phyloP scores from a whole-genome alignment of 441 rosid genomes.

The Corymbia calophylla region DNA sequence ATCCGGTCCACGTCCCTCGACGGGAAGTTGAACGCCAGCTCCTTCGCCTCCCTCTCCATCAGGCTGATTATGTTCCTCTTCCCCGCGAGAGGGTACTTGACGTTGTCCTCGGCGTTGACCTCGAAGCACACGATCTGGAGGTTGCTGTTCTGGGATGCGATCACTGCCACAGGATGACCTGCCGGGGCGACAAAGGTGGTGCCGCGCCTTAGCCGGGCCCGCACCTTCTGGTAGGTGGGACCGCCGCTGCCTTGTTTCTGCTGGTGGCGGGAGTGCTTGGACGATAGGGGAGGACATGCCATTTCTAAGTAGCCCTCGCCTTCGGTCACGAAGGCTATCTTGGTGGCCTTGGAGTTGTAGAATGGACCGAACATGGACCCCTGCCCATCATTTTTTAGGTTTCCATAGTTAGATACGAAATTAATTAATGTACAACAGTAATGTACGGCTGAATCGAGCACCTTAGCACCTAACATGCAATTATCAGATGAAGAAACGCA shows the following conservation, averaged over 20 bases:
- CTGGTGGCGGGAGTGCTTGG: neutral
- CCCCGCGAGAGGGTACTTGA: conserved; percentile 32
- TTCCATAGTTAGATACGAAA: neutral
- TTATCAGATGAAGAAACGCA: neutral
- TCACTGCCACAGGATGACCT: conserved; percentile 33
- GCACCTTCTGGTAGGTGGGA: conserved; percentile 13
- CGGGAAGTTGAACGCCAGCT: conserved; percentile 25
- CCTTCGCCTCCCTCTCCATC: conserved; percentile 36
- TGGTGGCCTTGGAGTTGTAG: conserved; percentile 41
- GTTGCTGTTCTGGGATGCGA: conserved; percentile 22
- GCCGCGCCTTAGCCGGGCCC: conserved; percentile 14
- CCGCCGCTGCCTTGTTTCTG: neutral
- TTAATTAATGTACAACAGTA: neutral
- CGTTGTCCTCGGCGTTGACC: conserved; percentile 33
- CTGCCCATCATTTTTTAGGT: conserved; percentile 5
- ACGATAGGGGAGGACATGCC: conserved; percentile 33
- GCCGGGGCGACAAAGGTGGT: conserved; percentile 25
- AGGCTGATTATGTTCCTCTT: conserved; percentile 21
- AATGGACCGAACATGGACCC: conserved; percentile 37
- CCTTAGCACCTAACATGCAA: neutral
- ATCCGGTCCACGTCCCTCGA: conserved; percentile 29
- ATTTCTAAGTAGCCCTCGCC: conserved; percentile 45
- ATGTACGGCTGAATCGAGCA: neutral
- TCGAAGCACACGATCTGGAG: conserved; percentile 43
- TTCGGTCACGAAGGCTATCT: conserved; percentile 19